A percentile compares a stretch with the other conserved stretches of the same genome.
Conservation (phyloP, 192 early-diverging fungal genomes). For the Phycomyces nitens region DNA sequence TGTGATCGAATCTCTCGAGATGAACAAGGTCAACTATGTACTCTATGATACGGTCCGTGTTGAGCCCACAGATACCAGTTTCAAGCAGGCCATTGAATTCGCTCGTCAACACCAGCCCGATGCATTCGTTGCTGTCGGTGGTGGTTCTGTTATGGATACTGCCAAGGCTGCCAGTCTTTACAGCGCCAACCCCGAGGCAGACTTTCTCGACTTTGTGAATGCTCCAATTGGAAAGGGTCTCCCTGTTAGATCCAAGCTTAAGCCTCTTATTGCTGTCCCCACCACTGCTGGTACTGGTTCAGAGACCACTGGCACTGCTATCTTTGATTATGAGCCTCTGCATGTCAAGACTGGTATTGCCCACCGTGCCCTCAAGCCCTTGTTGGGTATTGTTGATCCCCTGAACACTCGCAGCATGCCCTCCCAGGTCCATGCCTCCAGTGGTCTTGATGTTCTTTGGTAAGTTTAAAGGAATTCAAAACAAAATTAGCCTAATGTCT, state of each 20-base stretch:
- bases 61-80: slow-evolving; percentile 81
- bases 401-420: slow-evolving; percentile 87
- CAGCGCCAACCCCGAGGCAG: slow-evolving; percentile 72
- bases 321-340: slow-evolving; percentile 84
- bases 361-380: slow-evolving; percentile 76
- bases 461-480: slow-evolving; percentile 8
- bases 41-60: slow-evolving; percentile 77
- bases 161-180: slow-evolving; percentile 91
- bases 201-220: slow-evolving; percentile 90
- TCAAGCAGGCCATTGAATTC: slow-evolving; percentile 80
- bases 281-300: slow-evolving; percentile 69
- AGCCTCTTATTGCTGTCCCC: slow-evolving; percentile 73
- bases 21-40: slow-evolving; percentile 61
- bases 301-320: slow-evolving; percentile 90
- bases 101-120: slow-evolving; percentile 71
- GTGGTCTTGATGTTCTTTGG: slow-evolving; percentile 84
- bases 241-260: slow-evolving; percentile 66
- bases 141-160: slow-evolving; percentile 89
- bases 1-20: slow-evolving; percentile 72
- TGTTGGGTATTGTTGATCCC: slow-evolving; percentile 85
- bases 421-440: slow-evolving; percentile 76
- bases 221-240: slow-evolving; percentile 86
- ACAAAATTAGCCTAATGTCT: neutral
- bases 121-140: slow-evolving; percentile 87
- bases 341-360: slow-evolving; percentile 90